A percentile compares a stretch with the other conserved stretches of the same genome.
Conservation (phyloP, 768 basidiomycete species). For the Chalciporus sphaerocephalus region DNA sequence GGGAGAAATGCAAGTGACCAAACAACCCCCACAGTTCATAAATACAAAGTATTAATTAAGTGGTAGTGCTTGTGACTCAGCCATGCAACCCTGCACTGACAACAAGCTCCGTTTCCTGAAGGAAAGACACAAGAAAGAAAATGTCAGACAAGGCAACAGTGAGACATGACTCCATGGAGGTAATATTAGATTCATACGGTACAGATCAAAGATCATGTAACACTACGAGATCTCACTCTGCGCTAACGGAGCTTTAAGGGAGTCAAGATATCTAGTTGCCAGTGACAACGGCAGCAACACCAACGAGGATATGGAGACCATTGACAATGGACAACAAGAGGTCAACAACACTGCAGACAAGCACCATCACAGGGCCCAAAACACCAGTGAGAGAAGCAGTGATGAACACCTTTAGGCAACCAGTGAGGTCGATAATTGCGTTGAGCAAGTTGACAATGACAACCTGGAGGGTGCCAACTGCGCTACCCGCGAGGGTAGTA, state of each 20-base stretch:
- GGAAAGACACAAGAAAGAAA: too few species aligned
- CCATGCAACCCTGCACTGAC: too few species aligned
- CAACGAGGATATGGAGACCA: not conserved
- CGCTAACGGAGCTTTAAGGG: not conserved
- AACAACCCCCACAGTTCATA: too few species aligned
- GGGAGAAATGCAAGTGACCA: too few species aligned
- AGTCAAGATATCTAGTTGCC: not conserved
- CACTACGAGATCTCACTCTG: slow-evolving; percentile 1
- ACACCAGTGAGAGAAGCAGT: not conserved
- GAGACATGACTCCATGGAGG: not conserved
- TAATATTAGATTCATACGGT: not conserved
- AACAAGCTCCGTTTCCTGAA: too few species aligned
- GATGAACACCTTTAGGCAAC: slow-evolving; percentile 4
- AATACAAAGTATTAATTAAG: too few species aligned
- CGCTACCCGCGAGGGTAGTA: not conserved
- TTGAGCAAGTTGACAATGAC: not conserved
- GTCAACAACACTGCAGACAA: not conserved
- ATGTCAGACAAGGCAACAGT: too few species aligned
- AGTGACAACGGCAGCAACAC: too few species aligned
- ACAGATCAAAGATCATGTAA: not conserved
- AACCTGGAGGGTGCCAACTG: not conserved
- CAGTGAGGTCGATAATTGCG: not conserved
- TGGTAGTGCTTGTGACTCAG: too few species aligned
- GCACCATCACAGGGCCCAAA: not conserved
- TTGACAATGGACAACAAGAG: not conserved